Base-by-base conservation (phyloP, 2,329 filamentous ascomycete species). In the Aspergillus fructus region DNA sequence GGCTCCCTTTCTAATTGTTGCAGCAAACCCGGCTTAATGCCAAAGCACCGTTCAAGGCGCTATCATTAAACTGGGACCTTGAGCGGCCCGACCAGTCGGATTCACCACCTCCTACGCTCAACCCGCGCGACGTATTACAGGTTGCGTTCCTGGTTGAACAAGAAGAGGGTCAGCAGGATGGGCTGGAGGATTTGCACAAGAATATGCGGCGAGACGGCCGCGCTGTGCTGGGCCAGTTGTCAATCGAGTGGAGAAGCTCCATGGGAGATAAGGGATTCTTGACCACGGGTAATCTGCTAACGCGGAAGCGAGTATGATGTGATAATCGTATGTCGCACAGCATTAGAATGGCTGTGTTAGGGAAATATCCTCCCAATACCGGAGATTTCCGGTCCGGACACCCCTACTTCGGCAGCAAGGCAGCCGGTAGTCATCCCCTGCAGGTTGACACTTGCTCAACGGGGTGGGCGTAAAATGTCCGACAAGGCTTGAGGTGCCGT, bases 191-290 rank as follows among this genome's bases (percentile, higher is more conserved):
- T 9, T 59, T 77, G 11, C 73, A 74, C 40, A 77, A 76, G 58
- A 78, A 79, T 49, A 78, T 85, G 62, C 78, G 76, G 41, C 74
- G 76, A 34, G 76, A 79, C 59, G 77, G 78, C 17, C 78, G 81
- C 59, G 78, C 89, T 39, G 79, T 88, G 19, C 86, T 97, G 69
- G 93, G 93, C 5, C 87, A 94, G 61, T 75, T 97, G 64, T 88
- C 87, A 43, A 89, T 97, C 58, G 89, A 91, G 54, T 99, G 94
- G 94, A 83, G 90, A 62, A 89, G 89, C 39, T 85, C 90, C 60
- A 93, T 97, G 89, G 94, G 94, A 0, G 94, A 93, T 75, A 84
- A 85, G 66, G 94, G 94, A 0, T 93, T 87, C 66, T 78, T 99
- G 70, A 91, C 88, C 45, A 99, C 94, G 6, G 93, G 93, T 9